Conservation (phyloP, 2,329 filamentous ascomycete genomes). For the Ciborinia camelliae region DNA sequence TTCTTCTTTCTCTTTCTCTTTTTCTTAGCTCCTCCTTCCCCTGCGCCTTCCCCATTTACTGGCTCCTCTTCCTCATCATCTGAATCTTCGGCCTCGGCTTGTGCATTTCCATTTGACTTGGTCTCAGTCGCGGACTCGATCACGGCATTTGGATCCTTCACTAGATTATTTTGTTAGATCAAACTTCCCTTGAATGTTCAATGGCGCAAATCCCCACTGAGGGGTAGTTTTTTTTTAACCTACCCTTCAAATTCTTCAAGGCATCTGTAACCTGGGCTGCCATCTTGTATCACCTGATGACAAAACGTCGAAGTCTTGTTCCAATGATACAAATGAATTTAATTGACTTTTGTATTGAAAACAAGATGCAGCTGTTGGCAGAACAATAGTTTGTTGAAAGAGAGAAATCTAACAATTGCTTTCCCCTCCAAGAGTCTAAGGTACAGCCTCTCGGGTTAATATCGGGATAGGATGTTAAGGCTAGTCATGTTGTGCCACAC, state of each 20-base stretch:
- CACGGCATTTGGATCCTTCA: constrained; percentile 35
- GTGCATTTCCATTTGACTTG: constrained; percentile 29
- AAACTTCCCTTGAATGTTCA: constrained; percentile 4
- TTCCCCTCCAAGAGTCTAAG: constrained; percentile 9
- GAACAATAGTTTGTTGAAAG: not conserved
- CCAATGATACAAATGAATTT: not conserved
- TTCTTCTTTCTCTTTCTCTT: constrained; percentile 72
- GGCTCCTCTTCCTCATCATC: constrained; percentile 50
- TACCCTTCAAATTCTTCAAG: constrained; percentile 89
- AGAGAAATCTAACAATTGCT: constrained; percentile 10
- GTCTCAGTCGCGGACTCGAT: constrained; percentile 32
- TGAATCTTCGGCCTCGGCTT: constrained; percentile 44
- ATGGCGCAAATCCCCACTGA: constrained; percentile 41
- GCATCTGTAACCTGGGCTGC: constrained; percentile 60
- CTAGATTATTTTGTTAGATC: constrained; percentile 22
- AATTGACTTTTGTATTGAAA: constrained; percentile 10
- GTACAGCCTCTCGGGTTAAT: not conserved
- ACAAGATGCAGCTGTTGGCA: not conserved
- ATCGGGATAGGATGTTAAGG: not conserved
- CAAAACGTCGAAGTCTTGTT: not conserved
- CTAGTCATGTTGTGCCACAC: not conserved
- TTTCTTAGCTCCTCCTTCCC: constrained; percentile 48
- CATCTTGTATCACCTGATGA: constrained; percentile 26
- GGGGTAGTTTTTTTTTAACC: constrained; percentile 11
- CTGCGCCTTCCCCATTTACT: constrained; percentile 40